These are phyloP conservation scores for Benincasa hispida DNA, from an alignment of 306 rosid species.

Conservation along the genomic window DNA sequence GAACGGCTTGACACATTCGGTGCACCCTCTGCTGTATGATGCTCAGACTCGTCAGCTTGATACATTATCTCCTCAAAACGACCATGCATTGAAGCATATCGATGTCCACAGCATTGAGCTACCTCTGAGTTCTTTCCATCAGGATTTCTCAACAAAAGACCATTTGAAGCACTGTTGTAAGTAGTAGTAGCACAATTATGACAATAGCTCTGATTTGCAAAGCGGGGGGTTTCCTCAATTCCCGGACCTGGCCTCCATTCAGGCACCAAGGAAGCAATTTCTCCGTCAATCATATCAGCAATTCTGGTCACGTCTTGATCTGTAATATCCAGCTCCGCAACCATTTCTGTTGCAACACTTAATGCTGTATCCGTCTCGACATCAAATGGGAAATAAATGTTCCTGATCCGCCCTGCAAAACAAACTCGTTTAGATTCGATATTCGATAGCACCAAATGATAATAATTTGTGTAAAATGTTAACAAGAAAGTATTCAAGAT, in stretches of 20 bases:
- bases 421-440: not conserved
- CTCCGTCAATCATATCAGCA: slow-evolving; percentile 83
- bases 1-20: slow-evolving; percentile 22
- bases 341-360: slow-evolving; percentile 85
- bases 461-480: not conserved
- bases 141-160: slow-evolving; percentile 27
- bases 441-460: not conserved
- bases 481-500: not conserved
- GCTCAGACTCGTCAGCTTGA: slow-evolving; percentile 39
- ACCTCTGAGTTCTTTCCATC: slow-evolving; percentile 26
- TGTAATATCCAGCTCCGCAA: slow-evolving; percentile 72
- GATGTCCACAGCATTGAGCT: slow-evolving; percentile 39
- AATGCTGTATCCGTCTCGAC: slow-evolving; percentile 68
- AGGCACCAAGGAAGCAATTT: slow-evolving; percentile 70
- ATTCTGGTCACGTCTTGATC: slow-evolving; percentile 55
- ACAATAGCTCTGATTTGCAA: slow-evolving; percentile 36
- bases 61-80: slow-evolving; percentile 81
- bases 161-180: slow-evolving; percentile 30
- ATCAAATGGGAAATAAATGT: slow-evolving; percentile 92
- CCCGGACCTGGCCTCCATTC: slow-evolving; percentile 62
- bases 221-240: slow-evolving; percentile 41
- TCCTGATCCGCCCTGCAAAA: slow-evolving; percentile 9
- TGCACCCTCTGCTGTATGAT: slow-evolving; percentile 21
- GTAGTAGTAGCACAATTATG: slow-evolving; percentile 47
- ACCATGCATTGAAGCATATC: slow-evolving; percentile 67